These are phyloP conservation scores for Phyllosticta paracitricarpa DNA, from an alignment of 2,329 filamentous ascomycete species.

Conservation along the genomic window DNA sequence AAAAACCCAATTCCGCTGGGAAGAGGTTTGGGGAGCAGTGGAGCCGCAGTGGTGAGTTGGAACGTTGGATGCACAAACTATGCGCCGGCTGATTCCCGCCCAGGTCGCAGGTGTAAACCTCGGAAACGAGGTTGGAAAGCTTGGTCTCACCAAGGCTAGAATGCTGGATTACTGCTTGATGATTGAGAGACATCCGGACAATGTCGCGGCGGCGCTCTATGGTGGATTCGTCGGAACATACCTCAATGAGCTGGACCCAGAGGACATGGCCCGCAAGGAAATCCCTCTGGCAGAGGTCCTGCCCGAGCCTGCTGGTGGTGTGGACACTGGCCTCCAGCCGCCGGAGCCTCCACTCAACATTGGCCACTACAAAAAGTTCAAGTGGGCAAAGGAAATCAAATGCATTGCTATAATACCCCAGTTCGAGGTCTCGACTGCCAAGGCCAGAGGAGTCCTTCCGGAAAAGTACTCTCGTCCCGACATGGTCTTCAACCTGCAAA, in stretches of 20 bases:
- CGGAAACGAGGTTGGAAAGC: slow-evolving; percentile 75
- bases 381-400: slow-evolving; percentile 91
- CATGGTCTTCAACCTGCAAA: slow-evolving; percentile 91
- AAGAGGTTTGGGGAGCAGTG: slow-evolving; percentile 86
- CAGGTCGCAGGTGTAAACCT: slow-evolving; percentile 76
- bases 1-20: slow-evolving; percentile 92
- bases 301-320: slow-evolving; percentile 77
- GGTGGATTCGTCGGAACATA: slow-evolving; percentile 97
- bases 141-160: slow-evolving; percentile 67
- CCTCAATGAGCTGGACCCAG: slow-evolving; percentile 79
- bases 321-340: slow-evolving; percentile 78
- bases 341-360: slow-evolving; percentile 87
- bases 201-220: slow-evolving; percentile 83
- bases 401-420: slow-evolving; percentile 92
- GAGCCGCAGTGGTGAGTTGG: slow-evolving; percentile 63
- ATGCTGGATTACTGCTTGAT: slow-evolving; percentile 95
- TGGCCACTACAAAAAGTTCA: slow-evolving; percentile 92
- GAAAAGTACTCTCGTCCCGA: slow-evolving; percentile 69
- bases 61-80: not conserved
- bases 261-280: slow-evolving; percentile 82
- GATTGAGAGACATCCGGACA: slow-evolving; percentile 55
- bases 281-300: slow-evolving; percentile 92
- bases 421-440: slow-evolving; percentile 91
- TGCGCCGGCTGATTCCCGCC: slow-evolving; percentile 6
- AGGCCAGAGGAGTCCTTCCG: slow-evolving; percentile 78